Conservation (phyloP, 2,329 filamentous ascomycete species). For the Aspergillus pseudoterreus region DNA sequence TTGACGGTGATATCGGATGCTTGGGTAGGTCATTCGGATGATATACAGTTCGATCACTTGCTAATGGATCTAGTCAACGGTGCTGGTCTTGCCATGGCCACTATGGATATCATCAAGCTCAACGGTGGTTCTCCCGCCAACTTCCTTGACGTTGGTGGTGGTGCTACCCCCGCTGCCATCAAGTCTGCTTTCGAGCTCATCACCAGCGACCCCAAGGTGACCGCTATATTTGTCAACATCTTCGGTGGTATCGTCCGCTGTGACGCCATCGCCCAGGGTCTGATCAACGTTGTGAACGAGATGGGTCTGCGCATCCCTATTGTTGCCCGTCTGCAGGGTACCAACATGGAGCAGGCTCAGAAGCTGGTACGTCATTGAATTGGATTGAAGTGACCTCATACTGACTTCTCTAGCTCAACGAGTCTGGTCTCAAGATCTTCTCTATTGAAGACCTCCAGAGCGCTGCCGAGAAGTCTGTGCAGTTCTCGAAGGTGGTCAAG, state of each 20-base stretch:
- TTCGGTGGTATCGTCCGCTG: conserved; percentile 98
- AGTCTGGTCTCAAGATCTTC: conserved; percentile 99
- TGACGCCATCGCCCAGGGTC: conserved; percentile 91
- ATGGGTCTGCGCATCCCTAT: conserved; percentile 97
- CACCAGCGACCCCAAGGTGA: conserved; percentile 96
- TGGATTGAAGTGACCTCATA: background rate
- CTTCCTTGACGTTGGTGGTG: conserved; percentile 98
- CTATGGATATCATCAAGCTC: conserved; percentile 99
- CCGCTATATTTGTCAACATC: conserved; percentile 99
- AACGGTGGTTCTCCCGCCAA: conserved; percentile 95
- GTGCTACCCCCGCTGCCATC: conserved; percentile 94
- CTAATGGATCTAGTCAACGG: conserved; percentile 68
- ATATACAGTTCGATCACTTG: background rate
- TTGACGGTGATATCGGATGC: conserved; percentile 98
- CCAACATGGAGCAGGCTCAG: conserved; percentile 94
- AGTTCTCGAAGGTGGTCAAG: conserved; percentile 99
- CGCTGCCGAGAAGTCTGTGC: conserved; percentile 95
- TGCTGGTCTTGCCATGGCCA: conserved; percentile 98
- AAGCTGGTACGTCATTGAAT: conserved; percentile 54
- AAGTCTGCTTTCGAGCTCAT: conserved; percentile 98
- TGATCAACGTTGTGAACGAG: conserved; percentile 89
- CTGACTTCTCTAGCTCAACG: conserved; percentile 64
- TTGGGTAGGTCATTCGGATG: conserved; percentile 45
- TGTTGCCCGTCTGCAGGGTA: conserved; percentile 94
- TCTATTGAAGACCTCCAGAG: conserved; percentile 97